These are phyloP conservation scores for Paramecium biaurelia DNA, from an alignment of 73 alveolate genomes.

Conservation along the genomic window DNA sequence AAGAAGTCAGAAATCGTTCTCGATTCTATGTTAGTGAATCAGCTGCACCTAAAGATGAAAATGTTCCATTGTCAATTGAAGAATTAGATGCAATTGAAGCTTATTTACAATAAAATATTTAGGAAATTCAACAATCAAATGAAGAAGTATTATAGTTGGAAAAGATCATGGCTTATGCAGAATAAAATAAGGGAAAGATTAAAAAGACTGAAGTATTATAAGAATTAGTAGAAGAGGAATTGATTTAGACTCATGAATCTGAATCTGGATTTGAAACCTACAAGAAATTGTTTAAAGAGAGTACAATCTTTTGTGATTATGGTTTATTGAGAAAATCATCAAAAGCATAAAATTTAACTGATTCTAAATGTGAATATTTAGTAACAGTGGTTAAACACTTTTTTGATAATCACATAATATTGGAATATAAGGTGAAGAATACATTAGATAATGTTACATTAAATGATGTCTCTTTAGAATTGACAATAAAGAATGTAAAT, in stretches of 20 bases:
- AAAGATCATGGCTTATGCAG: constrained; percentile 42
- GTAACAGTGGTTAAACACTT: constrained; percentile 46
- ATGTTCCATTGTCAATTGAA: background rate
- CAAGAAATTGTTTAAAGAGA: background rate
- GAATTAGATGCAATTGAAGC: constrained; percentile 56
- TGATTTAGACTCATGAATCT: background rate
- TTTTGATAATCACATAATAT: constrained; percentile 53
- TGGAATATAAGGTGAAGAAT: constrained; percentile 49
- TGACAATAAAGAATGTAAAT: constrained; percentile 41
- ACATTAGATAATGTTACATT: constrained; percentile 34
- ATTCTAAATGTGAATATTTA: constrained; percentile 24
- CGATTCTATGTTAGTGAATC: background rate
- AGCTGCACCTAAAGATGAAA: constrained; percentile 21
- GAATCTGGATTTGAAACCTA: constrained; percentile 19
- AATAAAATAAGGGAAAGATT: constrained; percentile 20
- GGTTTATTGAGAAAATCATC: constrained; percentile 38
- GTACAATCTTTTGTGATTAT: constrained; percentile 25
- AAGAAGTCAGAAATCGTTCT: constrained; percentile 62
- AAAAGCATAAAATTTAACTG: constrained; percentile 21
- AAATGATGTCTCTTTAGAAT: constrained; percentile 22
- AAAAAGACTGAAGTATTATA: background rate
- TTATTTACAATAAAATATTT: background rate
- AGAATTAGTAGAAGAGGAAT: constrained; percentile 39
- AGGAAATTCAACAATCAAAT: constrained; percentile 22
- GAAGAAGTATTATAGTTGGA: constrained; percentile 19